phyloP scores from a whole-genome alignment of 352 stramenopile species.

The Aphanomyces invadans region DNA sequence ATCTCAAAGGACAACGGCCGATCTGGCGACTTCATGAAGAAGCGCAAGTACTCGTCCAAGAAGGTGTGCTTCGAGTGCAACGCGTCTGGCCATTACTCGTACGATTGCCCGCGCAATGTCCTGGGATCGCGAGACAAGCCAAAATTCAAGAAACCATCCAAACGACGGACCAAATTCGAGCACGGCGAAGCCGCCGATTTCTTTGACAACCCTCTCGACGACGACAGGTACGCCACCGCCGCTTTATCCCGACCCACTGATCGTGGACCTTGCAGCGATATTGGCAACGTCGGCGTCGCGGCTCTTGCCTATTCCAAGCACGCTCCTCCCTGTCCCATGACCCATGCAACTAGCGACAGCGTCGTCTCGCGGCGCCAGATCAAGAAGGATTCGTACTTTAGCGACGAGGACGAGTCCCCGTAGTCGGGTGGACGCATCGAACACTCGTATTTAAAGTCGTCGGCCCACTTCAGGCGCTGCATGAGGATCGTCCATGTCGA shows the following conservation, averaged over 20 bases:
- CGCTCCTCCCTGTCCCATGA: not conserved
- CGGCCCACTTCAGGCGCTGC: too few relatives aligned
- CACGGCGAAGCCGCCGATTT: conserved; percentile 47
- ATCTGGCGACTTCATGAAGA: conserved; percentile 64
- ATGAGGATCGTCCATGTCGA: too few relatives aligned
- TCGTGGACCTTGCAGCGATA: not conserved
- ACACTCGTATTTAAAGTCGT: too few relatives aligned
- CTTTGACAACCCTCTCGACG: conserved; percentile 47
- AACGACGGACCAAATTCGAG: conserved; percentile 62
- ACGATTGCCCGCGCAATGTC: conserved; percentile 78
- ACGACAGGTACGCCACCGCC: conserved; percentile 26
- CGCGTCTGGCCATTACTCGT: conserved; percentile 65
- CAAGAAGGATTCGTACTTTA: conserved; percentile 57
- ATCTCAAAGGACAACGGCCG: conserved; percentile 76
- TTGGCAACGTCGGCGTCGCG: conserved; percentile 8
- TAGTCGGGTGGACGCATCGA: conserved; percentile 27
- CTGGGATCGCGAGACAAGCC: conserved; percentile 62
- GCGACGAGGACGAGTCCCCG: conserved; percentile 66
- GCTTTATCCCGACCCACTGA: not conserved
- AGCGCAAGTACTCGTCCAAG: conserved; percentile 59
- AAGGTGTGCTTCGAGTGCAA: conserved; percentile 81
- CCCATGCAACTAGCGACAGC: not conserved
- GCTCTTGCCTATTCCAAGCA: conserved; percentile 3
- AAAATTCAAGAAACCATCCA: conserved; percentile 50
- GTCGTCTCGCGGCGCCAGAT: not conserved